Conservation (phyloP, 805 yeast species). For the Candida manassasensis region DNA sequence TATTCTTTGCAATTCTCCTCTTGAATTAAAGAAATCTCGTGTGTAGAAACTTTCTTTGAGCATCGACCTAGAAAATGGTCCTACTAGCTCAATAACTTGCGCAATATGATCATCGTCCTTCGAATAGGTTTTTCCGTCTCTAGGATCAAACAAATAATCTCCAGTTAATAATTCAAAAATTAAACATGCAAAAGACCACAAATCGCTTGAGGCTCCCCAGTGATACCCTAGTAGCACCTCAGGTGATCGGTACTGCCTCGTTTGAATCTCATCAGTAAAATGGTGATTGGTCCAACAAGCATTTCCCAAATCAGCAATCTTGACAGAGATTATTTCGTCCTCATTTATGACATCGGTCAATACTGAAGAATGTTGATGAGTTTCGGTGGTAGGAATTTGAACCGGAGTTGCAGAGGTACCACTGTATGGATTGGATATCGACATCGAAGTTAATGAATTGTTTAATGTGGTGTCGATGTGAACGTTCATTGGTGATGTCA, state of each 20-base stretch:
- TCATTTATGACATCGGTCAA: constrained; percentile 21
- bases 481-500: not conserved
- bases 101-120: constrained; percentile 97
- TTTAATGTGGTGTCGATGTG: constrained; percentile 22
- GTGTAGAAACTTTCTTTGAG: constrained; percentile 59
- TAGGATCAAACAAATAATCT: constrained; percentile 90
- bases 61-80: constrained; percentile 58
- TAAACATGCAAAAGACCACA: constrained; percentile 95
- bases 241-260: constrained; percentile 64
- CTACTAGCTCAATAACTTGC: constrained; percentile 82
- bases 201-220: constrained; percentile 95
- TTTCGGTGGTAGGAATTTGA: constrained; percentile 10
- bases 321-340: constrained; percentile 58
- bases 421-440: constrained; percentile 27
- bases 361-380: constrained; percentile 4
- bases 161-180: constrained; percentile 90
- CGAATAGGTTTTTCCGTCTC: constrained; percentile 65
- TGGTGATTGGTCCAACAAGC: constrained; percentile 63
- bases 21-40: constrained; percentile 56
- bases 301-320: constrained; percentile 67
- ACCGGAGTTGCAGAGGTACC: constrained; percentile 15
- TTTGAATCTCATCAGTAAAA: constrained; percentile 64
- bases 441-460: constrained; percentile 39
- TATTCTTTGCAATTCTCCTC: constrained; percentile 73
- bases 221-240: constrained; percentile 64